Percentiles rank a stretch among this genome's conserved stretches.
Conservation (phyloP, 2,329 filamentous ascomycete species). For the Penicillium olsonii region DNA sequence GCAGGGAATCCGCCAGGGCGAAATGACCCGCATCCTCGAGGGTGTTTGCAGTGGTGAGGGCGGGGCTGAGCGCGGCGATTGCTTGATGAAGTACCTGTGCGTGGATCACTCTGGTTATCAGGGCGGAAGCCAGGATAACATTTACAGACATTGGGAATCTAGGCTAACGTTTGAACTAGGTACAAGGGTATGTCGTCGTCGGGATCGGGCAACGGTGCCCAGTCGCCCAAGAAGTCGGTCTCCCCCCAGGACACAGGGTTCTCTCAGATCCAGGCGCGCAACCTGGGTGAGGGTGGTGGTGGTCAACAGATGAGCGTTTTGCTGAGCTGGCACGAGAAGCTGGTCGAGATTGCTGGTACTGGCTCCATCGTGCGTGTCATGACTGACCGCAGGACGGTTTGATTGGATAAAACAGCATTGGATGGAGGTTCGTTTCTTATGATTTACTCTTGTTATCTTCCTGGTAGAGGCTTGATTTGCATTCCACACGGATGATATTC, state of each 20-base stretch:
- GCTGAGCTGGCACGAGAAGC: conserved; percentile 98
- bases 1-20: conserved; percentile 92
- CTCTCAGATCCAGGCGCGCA: conserved; percentile 69
- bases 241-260: conserved; percentile 85
- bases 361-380: conserved; percentile 93
- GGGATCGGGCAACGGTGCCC: conserved; percentile 40
- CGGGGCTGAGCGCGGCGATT: conserved; percentile 83
- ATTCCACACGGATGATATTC: conserved; percentile 19
- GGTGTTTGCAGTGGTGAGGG: conserved; percentile 76
- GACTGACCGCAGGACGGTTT: conserved; percentile 93
- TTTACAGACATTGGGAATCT: too few species aligned
- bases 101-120: conserved; percentile 36
- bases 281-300: conserved; percentile 65
- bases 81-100: conserved; percentile 96
- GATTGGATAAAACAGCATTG: conserved; percentile 9
- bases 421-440: conserved; percentile 12
- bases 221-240: conserved; percentile 54
- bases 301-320: conserved; percentile 94
- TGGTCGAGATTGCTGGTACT: conserved; percentile 88
- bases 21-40: conserved; percentile 87
- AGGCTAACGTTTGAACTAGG: conserved; percentile 50
- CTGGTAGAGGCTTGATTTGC: conserved; percentile 25
- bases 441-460: conserved; percentile 17
- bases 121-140: too few species aligned
- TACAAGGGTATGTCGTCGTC: conserved; percentile 82